Base-by-base conservation (phyloP, 2,329 filamentous ascomycete genomes). In the Fusarium sp. region DNA sequence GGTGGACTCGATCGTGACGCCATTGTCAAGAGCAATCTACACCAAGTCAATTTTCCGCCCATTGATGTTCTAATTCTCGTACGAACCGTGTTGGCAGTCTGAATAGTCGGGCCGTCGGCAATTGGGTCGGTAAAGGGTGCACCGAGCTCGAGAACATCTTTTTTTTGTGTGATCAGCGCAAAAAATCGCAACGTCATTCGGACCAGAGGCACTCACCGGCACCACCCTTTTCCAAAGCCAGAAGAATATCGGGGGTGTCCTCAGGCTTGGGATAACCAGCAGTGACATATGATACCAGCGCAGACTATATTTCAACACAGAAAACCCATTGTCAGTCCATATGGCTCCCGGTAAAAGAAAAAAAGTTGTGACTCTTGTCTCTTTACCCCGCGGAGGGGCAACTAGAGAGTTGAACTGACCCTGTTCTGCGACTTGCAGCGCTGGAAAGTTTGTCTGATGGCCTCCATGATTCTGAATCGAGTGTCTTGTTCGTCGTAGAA, bases 101-200 rank as follows among this genome's bases (percentile, higher is more conserved):
- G 96, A 76, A 99, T 98, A 6, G 95, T 98, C 38, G 96, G 96
- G 31, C 96, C 96, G 84, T 99, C 96, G 77, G 96, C 96, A 83
- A 98, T 98, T 67, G 96, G 96, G 82, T 99, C 96, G 79, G 96
- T 98, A 85, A 99, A 99, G 61, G 96, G 96, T 65, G 98, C 92
- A 72, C 96, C 96, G 76, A 99, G 91, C 84, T 99, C 96, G 79
- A 99, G 97, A 69, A 99, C 87, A 83, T 99, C 96, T 84, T 46
- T 14, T 46, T 14, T 42, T 60, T 31, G 4, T 57, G 49, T 35
- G 36, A 59, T 77, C 62, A 77, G 51, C 44, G 53, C 49, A 33
- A 40, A 72, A 72, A 29, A 31, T 66, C 55, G 38, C 29, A 53
- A 51, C 27, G 36, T 66, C 57, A 51, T 65, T 62, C 24, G 24